Base-by-base conservation (phyloP, 495 filamentous ascomycete genomes). In the Pyrenula aspistea region DNA sequence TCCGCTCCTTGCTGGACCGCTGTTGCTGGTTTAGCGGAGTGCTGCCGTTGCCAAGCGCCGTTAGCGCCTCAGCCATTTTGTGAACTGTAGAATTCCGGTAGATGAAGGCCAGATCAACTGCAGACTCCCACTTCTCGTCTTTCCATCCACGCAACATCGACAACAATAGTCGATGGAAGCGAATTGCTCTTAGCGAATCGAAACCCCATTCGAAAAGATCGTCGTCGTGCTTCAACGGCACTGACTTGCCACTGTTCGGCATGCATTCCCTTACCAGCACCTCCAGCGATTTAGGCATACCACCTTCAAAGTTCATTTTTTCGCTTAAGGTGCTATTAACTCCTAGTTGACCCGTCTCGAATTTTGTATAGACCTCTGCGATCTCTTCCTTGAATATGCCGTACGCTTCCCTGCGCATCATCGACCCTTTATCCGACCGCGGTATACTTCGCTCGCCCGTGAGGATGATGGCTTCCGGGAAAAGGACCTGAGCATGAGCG, bases 201-300 rank as follows among this genome's bases (percentile, higher is more conserved):
- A 73, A 65, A 1, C 68, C 71, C 11, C 65, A 63, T 53, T 72
- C 68, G 47, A 71, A 72, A 24, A 73, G 59, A 59, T 74, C 69
- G 2, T 65, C 53, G 21, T 65, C 60, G n/a, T n/a, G n/a, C n/a
- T n/a, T n/a, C n/a, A n/a, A n/a, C n/a, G 23, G 57, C 54, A 2
- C 21, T 56, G 20, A 64, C 1, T 2, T 63, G 68, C 21, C 68
- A 53, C 21, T 54, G 53, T 3, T 22, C 12, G 59, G 71, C 69
- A 15, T 62, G 57, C 2, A 60, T 23, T 22, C 24, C n/a, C n/a
- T n/a, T 24, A 57, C 54, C 2, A 22, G 19, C 58, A 47, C 57
- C 25, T 54, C 53, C 2, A 42, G 49, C 19, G 52, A 42, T 55
- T 22, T 49, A 8, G 48, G 55, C 15, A 68, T 53, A 22, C 47